Percentiles rank a stretch among this genome's conserved stretches.
phyloP scores from a whole-genome alignment of 768 basidiomycete species.

The Phanerochaete carnosa region DNA sequence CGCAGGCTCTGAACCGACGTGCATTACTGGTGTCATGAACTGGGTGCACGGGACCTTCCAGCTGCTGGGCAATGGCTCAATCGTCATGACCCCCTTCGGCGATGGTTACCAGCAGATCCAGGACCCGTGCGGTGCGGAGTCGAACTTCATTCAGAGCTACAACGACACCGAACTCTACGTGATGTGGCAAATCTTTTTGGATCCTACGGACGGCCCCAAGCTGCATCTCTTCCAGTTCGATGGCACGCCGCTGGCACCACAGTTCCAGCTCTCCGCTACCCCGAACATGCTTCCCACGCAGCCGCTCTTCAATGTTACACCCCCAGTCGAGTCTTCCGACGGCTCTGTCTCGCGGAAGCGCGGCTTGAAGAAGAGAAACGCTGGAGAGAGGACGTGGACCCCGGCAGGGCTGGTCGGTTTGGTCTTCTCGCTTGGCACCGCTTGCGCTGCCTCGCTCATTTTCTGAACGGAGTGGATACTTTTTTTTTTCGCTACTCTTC shows the following conservation, averaged over 20 bases:
- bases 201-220: slow-evolving; percentile 56
- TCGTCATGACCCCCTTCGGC: slow-evolving; percentile 66
- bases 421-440: slow-evolving; percentile 9
- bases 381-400: slow-evolving; percentile 14
- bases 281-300: slow-evolving; percentile 88
- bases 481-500: not conserved
- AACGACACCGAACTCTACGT: slow-evolving; percentile 66
- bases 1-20: slow-evolving; percentile 76
- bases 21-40: slow-evolving; percentile 83
- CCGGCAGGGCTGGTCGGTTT: slow-evolving; percentile 9
- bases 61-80: slow-evolving; percentile 73
- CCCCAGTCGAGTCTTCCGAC: slow-evolving; percentile 20
- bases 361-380: slow-evolving; percentile 10
- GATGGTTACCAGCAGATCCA: slow-evolving; percentile 96
- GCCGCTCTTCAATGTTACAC: slow-evolving; percentile 52
- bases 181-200: slow-evolving; percentile 71
- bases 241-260: slow-evolving; percentile 70
- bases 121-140: slow-evolving; percentile 85
- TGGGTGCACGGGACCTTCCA: slow-evolving; percentile 87
- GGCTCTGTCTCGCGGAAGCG: slow-evolving; percentile 8
- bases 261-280: slow-evolving; percentile 60
- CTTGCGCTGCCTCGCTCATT: slow-evolving; percentile 9
- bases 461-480: slow-evolving; percentile 1
- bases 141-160: slow-evolving; percentile 85
- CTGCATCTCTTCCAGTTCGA: slow-evolving; percentile 80